Evolutionary conservation across 495 filamentous ascomycete genomes (phyloP), one percentile per base, ranked within the genome.

Genomic region (Penicillium ochrochloron): DNA sequence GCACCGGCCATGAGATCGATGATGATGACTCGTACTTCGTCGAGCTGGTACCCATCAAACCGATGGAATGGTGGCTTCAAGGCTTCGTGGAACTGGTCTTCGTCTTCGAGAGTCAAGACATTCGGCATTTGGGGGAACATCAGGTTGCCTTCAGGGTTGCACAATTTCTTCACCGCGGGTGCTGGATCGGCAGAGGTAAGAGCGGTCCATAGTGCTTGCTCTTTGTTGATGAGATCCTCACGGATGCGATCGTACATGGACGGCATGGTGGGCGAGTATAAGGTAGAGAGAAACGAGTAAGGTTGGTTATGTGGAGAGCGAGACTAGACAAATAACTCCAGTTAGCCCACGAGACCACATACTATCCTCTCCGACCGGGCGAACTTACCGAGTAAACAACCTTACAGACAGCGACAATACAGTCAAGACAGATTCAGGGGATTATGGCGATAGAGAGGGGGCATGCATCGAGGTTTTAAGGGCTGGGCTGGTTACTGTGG

Each of bases 231-330:
- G 33, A 82, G 66, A 60, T 82, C 79, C 14, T 80, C 64, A 56
- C 74, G 74, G 67, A 81, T 82, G 21, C 79, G 77, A 17, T 82
- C 79, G 74, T 81, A 75, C 59, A 82, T 82, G 21, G 71, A 59
- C 15, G 76, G 70, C 77, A 81, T 76, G 55, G 27, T 70, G 62
- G 61, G 51, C n/a, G 53, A 17, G 19, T 37, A 52, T 23, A 48
- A 63, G 59, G 31, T 33, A n/a, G 25, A 35, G 15, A 37, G 52
- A 17, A 17, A 46, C 21, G 23, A 35, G 33, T 10, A 14, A 11
- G 34, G 52, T 55, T n/a, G 34, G 52, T 55, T 9, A 19, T 19
- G 5, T 17, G n/a, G 19, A 46, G 19, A 46, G 7, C 8, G 42
- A 46, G 42, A 48, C 44, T 48, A 21, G 25, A 48, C 21, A 23